Percentiles rank a stretch among this genome's conserved stretches.
phyloP scores from a whole-genome alignment of 2,329 filamentous ascomycete genomes.

The Epichloe hybrida region DNA sequence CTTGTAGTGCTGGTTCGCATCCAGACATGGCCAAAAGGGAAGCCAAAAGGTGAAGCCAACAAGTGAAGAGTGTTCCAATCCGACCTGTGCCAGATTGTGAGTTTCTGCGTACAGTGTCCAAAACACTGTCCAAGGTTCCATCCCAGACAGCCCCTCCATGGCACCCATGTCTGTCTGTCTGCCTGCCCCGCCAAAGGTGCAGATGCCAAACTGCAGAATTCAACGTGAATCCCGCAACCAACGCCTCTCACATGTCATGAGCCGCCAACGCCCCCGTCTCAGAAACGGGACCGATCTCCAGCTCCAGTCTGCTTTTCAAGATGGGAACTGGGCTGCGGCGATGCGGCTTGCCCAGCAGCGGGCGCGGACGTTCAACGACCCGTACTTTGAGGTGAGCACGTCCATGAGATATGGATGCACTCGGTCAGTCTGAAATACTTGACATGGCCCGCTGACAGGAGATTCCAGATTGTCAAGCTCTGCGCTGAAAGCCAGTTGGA shows the following conservation, averaged over 20 bases:
- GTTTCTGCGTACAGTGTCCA: neutral
- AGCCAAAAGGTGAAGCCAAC: too few relatives aligned
- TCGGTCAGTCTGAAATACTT: too few relatives aligned
- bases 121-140: neutral
- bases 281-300: conserved; percentile 39
- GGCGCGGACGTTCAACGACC: conserved; percentile 33
- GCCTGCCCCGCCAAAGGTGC: conserved; percentile 3
- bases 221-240: neutral
- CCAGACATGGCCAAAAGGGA: too few relatives aligned
- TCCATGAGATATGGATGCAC: neutral
- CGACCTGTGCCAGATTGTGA: too few relatives aligned
- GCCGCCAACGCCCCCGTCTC: conserved; percentile 23
- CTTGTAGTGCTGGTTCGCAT: too few relatives aligned
- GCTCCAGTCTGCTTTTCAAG: conserved; percentile 40
- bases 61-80: too few relatives aligned
- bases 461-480: conserved; percentile 28
- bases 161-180: neutral
- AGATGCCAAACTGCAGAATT: too few relatives aligned
- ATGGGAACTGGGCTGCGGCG: conserved; percentile 38
- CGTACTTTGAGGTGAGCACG: conserved; percentile 38
- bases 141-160: neutral
- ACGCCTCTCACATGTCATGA: conserved; percentile 15
- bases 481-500: conserved; percentile 40
- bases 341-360: conserved; percentile 39
- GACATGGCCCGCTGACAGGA: conserved; percentile 1